Conservation (phyloP, 257 asterid species). For the Solanum medicagineum region DNA sequence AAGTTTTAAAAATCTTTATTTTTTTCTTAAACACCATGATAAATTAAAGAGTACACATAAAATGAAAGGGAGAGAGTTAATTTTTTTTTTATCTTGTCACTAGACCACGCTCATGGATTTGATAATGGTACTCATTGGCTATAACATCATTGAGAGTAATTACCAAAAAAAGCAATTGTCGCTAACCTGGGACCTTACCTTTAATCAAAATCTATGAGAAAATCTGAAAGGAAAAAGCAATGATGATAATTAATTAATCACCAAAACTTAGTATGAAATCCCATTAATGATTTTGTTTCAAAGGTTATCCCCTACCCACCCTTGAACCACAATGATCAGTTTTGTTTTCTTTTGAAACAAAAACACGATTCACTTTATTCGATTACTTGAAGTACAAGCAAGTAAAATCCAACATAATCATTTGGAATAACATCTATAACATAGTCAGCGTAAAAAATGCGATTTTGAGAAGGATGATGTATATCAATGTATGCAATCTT, state of each 20-base stretch:
- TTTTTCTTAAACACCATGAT: no score
- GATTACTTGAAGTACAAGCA: neutral
- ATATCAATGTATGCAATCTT: no score
- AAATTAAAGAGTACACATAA: no score
- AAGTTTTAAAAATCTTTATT: no score
- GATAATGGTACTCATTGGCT: neutral
- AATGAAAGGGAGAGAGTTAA: no score
- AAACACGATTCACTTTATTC: neutral
- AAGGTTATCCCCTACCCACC: neutral
- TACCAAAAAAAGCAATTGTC: neutral
- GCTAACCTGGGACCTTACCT: neutral
- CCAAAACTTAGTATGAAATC: neutral
- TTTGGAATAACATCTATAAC: neutral
- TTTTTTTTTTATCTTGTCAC: neutral
- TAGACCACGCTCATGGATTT: neutral
- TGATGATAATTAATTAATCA: neutral
- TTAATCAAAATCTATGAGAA: neutral
- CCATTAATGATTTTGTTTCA: neutral
- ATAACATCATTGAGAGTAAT: neutral
- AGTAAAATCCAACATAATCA: neutral
- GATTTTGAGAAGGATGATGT: no score
- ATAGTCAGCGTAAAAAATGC: neutral
- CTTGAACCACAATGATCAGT: neutral
- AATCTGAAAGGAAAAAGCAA: neutral
- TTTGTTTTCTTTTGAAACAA: neutral